Base-by-base conservation (phyloP, 306 rosid genomes). In the Prunus padus region DNA sequence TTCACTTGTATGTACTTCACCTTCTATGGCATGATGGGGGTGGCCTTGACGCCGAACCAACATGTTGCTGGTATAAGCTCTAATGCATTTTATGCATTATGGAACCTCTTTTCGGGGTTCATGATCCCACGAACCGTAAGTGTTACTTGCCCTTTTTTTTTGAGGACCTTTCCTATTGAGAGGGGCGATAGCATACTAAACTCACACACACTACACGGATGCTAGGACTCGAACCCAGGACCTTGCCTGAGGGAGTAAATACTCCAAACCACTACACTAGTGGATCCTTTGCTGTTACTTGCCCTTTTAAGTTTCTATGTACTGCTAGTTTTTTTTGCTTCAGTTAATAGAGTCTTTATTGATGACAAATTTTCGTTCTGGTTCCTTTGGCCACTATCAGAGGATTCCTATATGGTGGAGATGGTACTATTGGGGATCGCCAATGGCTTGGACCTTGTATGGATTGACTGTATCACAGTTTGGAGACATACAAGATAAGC, bases 331-430 rank as follows among this genome's bases (percentile, higher is more conserved):
- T 50, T 28, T 44, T 28, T 0, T 5, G 1, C 42, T 33, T 33
- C 42, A 33, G 64, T 51, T 19, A 26, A n/a, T 20, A 10, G 0
- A 37, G 23, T 16, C 0, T 56, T 15, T 10, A 40, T 22, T 65
- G 10, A 65, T 65, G 30, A 19, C 20, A 40, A 15, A 1, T 0
- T 20, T 37, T 37, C 33, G 22, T 23, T 54, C 51, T 3, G 54
- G 64, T 71, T 71, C 51, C 9, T 70, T 71, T 52, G 20, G 49
- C 57, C 44, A 19, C 45, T 15, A 3, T 40, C 72, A 88, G 92
- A 86, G 81, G 19, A 88, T 88, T 50, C 92, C 92, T 44, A 70
- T 83, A 11, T 85, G 88, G 88, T 85, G 92, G 92, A 86, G 88
- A 52, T 88, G 92, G 89, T 88, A 82, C 75, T 77, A 76, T 64